Base-by-base conservation (phyloP, 306 rosid genomes). In the Pueraria montana region DNA sequence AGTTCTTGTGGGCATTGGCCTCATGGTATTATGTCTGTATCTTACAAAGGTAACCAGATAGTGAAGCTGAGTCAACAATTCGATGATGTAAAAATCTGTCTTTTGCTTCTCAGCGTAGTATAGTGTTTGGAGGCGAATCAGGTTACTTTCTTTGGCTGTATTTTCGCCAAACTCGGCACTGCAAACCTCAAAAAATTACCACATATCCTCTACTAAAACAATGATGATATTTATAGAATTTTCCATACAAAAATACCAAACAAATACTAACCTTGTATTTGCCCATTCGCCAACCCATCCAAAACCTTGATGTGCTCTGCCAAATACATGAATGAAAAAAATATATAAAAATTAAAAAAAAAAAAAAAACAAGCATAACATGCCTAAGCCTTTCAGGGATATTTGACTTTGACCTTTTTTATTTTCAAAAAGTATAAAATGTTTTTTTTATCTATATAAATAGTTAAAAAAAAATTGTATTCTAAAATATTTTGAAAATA, bases 201-300 rank as follows among this genome's bases (percentile, higher is more conserved):
- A 20, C 26, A 64, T 30, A 26, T 68, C 14, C 24, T 21, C 30
- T 20, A 0, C 8, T 8, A 3, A 63, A 14, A 13, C 38, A 61
- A 23, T 14, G 13, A 13, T 63, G 2, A 63, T 4, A 27, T 14
- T 63, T 5, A 14, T 13, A 63, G 1, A 61, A 59, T 23, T 24
- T 14, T 59, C 7, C 17, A 24, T 11, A 11, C 2, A 27, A 6
- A 30, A 61, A 48, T 1, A 42, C 9, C 8, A 43, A 12, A 5
- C 11, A 70, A 14, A 11, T 13, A 86, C 89, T 36, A 34, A 94
- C 99, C 98, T 81, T 78, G 90, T 79, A 14, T 88, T 89, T 65
- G 99, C 99, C 99, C 99, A 96, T 89, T 96, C 98, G 8, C 98
- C 99, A 78, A 96, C 89, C 94, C 99, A 91, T 68, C 99, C 99